A percentile compares a stretch with the other conserved stretches of the same genome.
Evolutionary conservation across 129 eudicot species (phyloP).

Genomic region (Gnaphalium uliginosum): DNA sequence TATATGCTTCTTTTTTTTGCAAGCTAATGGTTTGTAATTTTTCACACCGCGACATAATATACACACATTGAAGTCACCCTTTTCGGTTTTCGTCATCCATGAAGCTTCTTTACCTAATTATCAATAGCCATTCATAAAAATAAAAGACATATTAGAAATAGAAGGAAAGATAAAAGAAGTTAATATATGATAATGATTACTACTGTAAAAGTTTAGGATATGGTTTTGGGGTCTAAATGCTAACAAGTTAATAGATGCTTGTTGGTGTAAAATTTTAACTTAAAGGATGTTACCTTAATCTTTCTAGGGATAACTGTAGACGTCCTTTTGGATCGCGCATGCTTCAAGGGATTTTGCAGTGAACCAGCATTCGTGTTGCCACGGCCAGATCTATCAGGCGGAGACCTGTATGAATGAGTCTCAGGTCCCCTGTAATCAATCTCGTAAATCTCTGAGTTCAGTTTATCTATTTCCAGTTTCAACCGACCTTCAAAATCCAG

Average conservation of each 20-base stretch:
- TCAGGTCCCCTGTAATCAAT: constrained; percentile 69
- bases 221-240: background rate
- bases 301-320: background rate
- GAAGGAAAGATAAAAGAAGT: no score
- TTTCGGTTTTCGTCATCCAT: constrained; percentile 26
- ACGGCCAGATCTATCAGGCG: constrained; percentile 37
- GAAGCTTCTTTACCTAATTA: constrained; percentile 29
- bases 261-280: background rate
- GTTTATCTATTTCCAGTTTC: background rate
- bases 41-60: background rate
- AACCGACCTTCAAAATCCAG: background rate
- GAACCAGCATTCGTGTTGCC: constrained; percentile 17
- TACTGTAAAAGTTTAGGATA: background rate
- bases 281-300: background rate
- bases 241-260: background rate
- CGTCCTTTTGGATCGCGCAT: constrained; percentile 28
- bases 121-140: background rate
- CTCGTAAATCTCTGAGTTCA: constrained; percentile 43
- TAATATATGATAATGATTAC: background rate
- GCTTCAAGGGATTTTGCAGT: constrained; percentile 11
- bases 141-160: background rate
- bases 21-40: background rate
- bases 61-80: constrained; percentile 1
- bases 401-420: constrained; percentile 56
- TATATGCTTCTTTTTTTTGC: background rate